Conservation (phyloP, 805 yeast species). For the Torulaspora maleeae region DNA sequence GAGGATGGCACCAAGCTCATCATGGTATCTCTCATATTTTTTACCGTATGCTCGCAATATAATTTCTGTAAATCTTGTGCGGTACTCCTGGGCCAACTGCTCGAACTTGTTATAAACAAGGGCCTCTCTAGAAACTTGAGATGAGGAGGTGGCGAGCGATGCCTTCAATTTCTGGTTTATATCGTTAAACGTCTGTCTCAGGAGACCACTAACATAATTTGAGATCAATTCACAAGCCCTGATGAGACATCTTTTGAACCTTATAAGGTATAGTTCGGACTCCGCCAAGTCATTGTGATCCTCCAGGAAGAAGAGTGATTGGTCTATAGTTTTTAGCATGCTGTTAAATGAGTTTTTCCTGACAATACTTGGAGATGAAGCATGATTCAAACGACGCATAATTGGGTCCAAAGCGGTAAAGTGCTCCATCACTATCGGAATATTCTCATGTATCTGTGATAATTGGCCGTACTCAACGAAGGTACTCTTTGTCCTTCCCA, state of each 20-base stretch:
- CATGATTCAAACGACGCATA: constrained; percentile 61
- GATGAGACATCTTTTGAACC: constrained; percentile 79
- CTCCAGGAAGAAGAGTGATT: constrained; percentile 57
- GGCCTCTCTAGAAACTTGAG: constrained; percentile 53
- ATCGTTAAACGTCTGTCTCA: constrained; percentile 36
- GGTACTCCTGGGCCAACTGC: constrained; percentile 39
- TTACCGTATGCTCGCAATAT: constrained; percentile 31
- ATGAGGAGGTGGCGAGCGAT: constrained; percentile 5
- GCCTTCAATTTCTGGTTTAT: constrained; percentile 26
- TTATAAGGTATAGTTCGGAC: constrained; percentile 57
- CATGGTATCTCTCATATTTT: constrained; percentile 46
- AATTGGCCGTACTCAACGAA: constrained; percentile 45
- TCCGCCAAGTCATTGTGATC: constrained; percentile 61
- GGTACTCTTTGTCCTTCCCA: constrained; percentile 44
- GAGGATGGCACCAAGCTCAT: constrained; percentile 50
- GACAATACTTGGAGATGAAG: constrained; percentile 61
- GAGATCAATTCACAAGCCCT: constrained; percentile 72
- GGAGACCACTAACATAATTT: constrained; percentile 50
- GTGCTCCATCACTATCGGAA: constrained; percentile 52
- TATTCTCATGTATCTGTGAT: constrained; percentile 49
- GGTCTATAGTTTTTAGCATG: constrained; percentile 56
- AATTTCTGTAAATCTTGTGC: constrained; percentile 37
- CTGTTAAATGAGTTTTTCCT: constrained; percentile 51
- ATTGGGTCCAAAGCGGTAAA: constrained; percentile 71
- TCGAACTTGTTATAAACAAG: constrained; percentile 62